Evolutionary conservation across 2,329 filamentous ascomycete genomes (phyloP), one percentile per base, ranked within the genome.

Genomic region (Tolypocladium ovalisporum): DNA sequence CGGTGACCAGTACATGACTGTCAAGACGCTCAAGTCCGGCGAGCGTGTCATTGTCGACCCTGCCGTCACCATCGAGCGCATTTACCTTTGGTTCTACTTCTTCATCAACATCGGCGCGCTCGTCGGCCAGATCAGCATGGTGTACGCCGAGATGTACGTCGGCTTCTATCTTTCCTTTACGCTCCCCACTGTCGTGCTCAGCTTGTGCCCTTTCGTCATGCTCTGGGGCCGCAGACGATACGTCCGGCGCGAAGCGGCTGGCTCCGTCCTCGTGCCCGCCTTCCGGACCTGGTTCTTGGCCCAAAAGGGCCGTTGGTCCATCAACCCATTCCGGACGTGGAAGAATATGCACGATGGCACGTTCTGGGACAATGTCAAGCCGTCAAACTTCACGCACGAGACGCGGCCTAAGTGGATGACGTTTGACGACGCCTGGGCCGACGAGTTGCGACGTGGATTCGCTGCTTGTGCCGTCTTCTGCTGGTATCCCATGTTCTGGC

Each of bases 391-490:
- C 8, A 73, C 79, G 10, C 73, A 78, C 42, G 70, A 70, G 2
- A 68, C 77, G 61, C 84, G 84, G 56, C 88, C 88, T 0, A 49
- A 57, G 0, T 92, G 87, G 87, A 91, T 92, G 86, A 88, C 85
- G 0, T 91, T 90, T 63, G 88, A 93, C 61, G 89, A 93, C 63
- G 82, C 83, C 55, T 93, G 88, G 88, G 88, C 93, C 37, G 88
- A 90, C 67, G 87, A 92, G 67, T 83, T 91, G 54, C 78, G 79
- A 54, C 85, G 88, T 71, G 88, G 87, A 59, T 75, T 88, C 57
- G 77, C 80, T 63, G 86, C 86, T 57, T 89, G 86, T 75, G 77
- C 81, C 61, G 87, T 90, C 35, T 92, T 88, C 71, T 70, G 84
- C 60, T 90, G 86, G 76, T 80, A 85, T 57, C 86, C 87, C 44